These are phyloP conservation scores for Petunia axillaris DNA, from an alignment of 257 asterid genomes.

Conservation along the genomic window DNA sequence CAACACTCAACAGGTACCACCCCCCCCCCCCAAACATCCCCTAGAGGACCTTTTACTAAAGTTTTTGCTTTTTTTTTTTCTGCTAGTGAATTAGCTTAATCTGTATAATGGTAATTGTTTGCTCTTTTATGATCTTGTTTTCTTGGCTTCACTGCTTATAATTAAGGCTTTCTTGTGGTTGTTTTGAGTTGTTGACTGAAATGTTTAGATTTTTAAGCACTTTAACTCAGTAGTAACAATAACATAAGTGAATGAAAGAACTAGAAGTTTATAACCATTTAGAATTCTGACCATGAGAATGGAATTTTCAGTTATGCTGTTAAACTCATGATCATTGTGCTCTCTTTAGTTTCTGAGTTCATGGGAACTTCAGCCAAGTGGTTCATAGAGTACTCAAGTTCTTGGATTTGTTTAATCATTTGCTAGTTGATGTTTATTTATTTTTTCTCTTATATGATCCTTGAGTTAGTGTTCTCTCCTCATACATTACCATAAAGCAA, in stretches of 20 bases:
- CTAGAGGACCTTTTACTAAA: neutral
- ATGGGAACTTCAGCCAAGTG: neutral
- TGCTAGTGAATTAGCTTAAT: neutral
- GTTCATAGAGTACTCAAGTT: neutral
- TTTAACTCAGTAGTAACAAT: neutral
- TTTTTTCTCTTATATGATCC: neutral
- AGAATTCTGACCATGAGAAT: neutral
- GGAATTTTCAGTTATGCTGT: neutral
- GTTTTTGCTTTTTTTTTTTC: too few relatives aligned
- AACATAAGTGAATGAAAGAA: too few relatives aligned
- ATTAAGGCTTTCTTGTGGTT: neutral
- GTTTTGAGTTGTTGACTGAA: neutral
- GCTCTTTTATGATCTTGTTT: neutral
- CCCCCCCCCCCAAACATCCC: neutral
- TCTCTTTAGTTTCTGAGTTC: neutral
- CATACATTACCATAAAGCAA: too few relatives aligned
- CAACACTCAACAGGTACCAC: constrained; percentile 13
- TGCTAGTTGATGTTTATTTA: neutral
- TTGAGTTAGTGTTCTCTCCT: neutral
- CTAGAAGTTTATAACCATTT: neutral
- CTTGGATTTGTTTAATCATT: neutral
- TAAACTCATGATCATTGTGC: neutral
- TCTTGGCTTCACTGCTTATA: neutral
- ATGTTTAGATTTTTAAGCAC: too few relatives aligned
- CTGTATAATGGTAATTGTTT: neutral